Evolutionary conservation across 352 stramenopile species (phyloP).

Genomic region (Phytopythium mirpurense): DNA sequence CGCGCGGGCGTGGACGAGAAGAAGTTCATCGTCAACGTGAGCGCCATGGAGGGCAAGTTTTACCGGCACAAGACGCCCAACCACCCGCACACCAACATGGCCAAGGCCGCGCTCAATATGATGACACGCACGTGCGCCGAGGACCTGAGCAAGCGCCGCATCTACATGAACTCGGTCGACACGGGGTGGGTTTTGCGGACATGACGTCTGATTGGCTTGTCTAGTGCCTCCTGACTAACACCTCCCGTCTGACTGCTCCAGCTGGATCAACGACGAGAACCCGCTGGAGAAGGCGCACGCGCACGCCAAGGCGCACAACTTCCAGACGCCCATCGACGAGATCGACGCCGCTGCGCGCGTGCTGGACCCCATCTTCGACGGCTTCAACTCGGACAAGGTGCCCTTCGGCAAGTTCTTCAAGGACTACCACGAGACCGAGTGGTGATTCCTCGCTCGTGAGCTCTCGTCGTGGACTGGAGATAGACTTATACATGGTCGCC

Average conservation of each 20-base stretch:
- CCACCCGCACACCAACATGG: slow-evolving; percentile 98
- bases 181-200: slow-evolving; percentile 67
- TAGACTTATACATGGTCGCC: too few species aligned
- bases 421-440: slow-evolving; percentile 26
- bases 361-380: slow-evolving; percentile 93
- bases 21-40: slow-evolving; percentile 98
- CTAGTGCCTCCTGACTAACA: too few species aligned
- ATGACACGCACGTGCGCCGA: slow-evolving; percentile 95
- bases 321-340: slow-evolving; percentile 96
- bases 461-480: too few species aligned
- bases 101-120: slow-evolving; percentile 98
- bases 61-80: slow-evolving; percentile 97
- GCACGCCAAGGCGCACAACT: slow-evolving; percentile 88
- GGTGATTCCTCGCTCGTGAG: too few species aligned
- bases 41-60: slow-evolving; percentile 98
- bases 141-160: slow-evolving; percentile 91
- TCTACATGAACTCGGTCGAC: slow-evolving; percentile 98
- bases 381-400: slow-evolving; percentile 61
- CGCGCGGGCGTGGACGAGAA: too few species aligned
- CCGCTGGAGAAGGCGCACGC: slow-evolving; percentile 90
- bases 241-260: too few species aligned
- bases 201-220: neutral
- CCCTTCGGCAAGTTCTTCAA: slow-evolving; percentile 86
- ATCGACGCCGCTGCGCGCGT: slow-evolving; percentile 94
- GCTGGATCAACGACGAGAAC: slow-evolving; percentile 99